phyloP scores from a whole-genome alignment of 768 basidiomycete genomes.

The Boletus subcaerulescens region DNA sequence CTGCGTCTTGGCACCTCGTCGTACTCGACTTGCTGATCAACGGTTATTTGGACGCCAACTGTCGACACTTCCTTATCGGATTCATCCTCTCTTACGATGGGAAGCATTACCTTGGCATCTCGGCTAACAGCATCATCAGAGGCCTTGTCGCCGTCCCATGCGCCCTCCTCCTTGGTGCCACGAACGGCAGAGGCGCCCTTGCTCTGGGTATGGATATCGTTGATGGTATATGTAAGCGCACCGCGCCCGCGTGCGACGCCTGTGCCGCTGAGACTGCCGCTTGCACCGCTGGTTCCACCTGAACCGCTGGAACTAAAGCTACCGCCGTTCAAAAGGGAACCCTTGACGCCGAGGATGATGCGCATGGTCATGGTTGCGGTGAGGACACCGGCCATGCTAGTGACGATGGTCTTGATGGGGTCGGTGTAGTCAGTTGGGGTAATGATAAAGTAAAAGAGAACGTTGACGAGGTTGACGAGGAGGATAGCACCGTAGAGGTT shows the following conservation, averaged over 20 bases:
- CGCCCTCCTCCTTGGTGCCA: slow-evolving; percentile 38
- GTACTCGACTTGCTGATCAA: slow-evolving; percentile 55
- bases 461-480: slow-evolving; percentile 77
- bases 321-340: slow-evolving; percentile 69
- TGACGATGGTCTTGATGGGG: slow-evolving; percentile 79
- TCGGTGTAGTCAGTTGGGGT: slow-evolving; percentile 58
- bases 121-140: slow-evolving; percentile 39
- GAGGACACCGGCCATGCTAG: slow-evolving; percentile 82
- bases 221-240: slow-evolving; percentile 39
- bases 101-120: slow-evolving; percentile 35
- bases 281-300: slow-evolving; percentile 44
- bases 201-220: slow-evolving; percentile 49
- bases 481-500: slow-evolving; percentile 83
- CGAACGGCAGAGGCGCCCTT: slow-evolving; percentile 47
- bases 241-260: slow-evolving; percentile 28
- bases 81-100: slow-evolving; percentile 33
- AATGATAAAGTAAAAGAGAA: slow-evolving; percentile 86
- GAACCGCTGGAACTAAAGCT: slow-evolving; percentile 58
- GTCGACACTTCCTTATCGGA: slow-evolving; percentile 18
- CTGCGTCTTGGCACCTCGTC: slow-evolving; percentile 30
- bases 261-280: slow-evolving; percentile 35
- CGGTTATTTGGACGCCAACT: slow-evolving; percentile 56
- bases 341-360: slow-evolving; percentile 79
- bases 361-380: slow-evolving; percentile 87
- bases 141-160: slow-evolving; percentile 36